Percentiles rank a stretch among this genome's conserved stretches.
Evolutionary conservation across 306 rosid genomes (phyloP).

Genomic region (Vigna hirtella): DNA sequence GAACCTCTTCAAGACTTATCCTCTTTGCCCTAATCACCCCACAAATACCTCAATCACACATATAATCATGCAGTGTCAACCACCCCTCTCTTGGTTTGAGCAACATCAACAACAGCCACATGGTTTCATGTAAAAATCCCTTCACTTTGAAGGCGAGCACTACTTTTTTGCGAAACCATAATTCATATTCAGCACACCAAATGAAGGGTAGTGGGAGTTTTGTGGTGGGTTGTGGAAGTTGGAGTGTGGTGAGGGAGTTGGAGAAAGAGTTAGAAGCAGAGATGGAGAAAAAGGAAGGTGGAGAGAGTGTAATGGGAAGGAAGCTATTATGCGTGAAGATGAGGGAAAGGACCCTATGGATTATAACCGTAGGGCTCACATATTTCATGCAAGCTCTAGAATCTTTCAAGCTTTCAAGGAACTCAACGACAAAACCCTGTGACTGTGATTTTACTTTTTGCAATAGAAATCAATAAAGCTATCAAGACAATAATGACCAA

Average conservation of each 20-base stretch:
- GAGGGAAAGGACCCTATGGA: constrained; percentile 74
- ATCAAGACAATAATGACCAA: not conserved
- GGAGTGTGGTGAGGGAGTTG: constrained; percentile 47
- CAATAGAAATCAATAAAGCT: not conserved
- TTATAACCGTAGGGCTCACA: constrained; percentile 78
- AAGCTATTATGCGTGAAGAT: constrained; percentile 92
- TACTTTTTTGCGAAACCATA: not conserved
- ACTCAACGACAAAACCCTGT: not conserved
- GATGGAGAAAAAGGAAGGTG: constrained; percentile 44
- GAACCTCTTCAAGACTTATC: too few relatives aligned
- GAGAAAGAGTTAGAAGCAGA: constrained; percentile 60
- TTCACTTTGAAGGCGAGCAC: not conserved
- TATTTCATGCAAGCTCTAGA: constrained; percentile 67
- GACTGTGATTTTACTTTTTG: not conserved
- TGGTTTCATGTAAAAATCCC: not conserved
- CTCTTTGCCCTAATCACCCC: too few relatives aligned
- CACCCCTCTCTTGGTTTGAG: constrained; percentile 3
- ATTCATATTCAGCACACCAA: not conserved
- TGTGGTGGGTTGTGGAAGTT: constrained; percentile 44
- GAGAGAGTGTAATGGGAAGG: constrained; percentile 44
- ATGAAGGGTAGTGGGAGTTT: not conserved
- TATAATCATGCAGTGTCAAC: not conserved
- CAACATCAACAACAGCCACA: not conserved
- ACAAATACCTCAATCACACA: too few relatives aligned
- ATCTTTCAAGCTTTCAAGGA: constrained; percentile 82